Evolutionary conservation across 2,329 filamentous ascomycete species (phyloP).

Genomic region (Calonectria hongkongensis): DNA sequence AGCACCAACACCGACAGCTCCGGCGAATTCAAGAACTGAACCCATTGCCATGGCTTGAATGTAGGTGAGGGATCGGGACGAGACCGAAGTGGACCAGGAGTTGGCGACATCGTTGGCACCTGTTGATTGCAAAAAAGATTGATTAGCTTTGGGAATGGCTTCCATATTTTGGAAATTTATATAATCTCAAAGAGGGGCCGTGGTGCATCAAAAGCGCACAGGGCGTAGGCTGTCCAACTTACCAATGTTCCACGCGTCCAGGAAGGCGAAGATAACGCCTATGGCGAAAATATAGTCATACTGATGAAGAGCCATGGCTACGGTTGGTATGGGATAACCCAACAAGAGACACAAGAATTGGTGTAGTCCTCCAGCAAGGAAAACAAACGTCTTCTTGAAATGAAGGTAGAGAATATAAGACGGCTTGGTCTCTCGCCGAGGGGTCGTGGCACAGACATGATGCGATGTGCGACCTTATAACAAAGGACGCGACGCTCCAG

Average conservation of each 20-base stretch:
- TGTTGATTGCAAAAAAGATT: slow-evolving; percentile 3
- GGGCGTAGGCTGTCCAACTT: not conserved
- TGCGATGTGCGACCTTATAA: slow-evolving; percentile 48
- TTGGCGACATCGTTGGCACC: slow-evolving; percentile 80
- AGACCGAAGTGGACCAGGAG: slow-evolving; percentile 84
- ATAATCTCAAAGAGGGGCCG: not conserved
- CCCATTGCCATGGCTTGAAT: slow-evolving; percentile 76
- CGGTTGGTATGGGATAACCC: slow-evolving; percentile 24
- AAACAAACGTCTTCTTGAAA: slow-evolving; percentile 41
- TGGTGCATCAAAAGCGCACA: not conserved
- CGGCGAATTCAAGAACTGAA: slow-evolving; percentile 76
- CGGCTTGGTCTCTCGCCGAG: slow-evolving; percentile 24
- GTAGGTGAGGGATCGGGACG: slow-evolving; percentile 79
- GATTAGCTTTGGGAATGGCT: slow-evolving; percentile 59
- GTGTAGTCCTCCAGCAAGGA: not conserved
- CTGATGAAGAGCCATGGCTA: slow-evolving; percentile 62
- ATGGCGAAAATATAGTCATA: slow-evolving; percentile 80
- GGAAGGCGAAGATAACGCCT: slow-evolving; percentile 78
- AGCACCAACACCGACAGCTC: slow-evolving; percentile 76
- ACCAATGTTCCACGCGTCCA: slow-evolving; percentile 81
- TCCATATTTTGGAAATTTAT: no score
- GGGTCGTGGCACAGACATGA: slow-evolving; percentile 27
- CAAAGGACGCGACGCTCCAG: slow-evolving; percentile 23
- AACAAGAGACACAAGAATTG: not conserved
- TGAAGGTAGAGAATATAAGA: slow-evolving; percentile 36